These are phyloP conservation scores for Leccinum fibrillosum DNA, from an alignment of 768 basidiomycete genomes.

Conservation along the genomic window DNA sequence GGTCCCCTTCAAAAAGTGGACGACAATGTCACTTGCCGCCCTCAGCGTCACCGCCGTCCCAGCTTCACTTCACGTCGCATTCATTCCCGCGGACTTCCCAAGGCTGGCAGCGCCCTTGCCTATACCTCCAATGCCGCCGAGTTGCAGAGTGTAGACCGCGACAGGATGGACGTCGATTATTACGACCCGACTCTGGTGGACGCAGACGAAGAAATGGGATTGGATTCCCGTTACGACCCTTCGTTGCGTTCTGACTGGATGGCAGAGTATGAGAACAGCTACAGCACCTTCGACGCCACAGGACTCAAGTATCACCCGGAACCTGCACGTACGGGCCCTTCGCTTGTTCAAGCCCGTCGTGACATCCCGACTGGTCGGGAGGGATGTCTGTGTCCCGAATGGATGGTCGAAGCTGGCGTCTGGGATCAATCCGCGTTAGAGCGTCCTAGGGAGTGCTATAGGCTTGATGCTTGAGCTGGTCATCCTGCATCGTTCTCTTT, in stretches of 20 bases:
- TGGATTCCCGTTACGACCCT: constrained; percentile 6
- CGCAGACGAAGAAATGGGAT: constrained; percentile 4
- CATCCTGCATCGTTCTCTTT: background rate
- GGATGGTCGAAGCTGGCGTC: constrained; percentile 17
- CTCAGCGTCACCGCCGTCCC: background rate
- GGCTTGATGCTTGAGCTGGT: constrained; percentile 1
- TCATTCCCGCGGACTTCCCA: background rate
- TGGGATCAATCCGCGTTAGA: constrained; percentile 8
- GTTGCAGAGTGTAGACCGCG: background rate
- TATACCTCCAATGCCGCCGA: background rate
- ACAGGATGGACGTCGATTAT: background rate
- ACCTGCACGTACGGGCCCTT: background rate
- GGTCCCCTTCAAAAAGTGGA: background rate
- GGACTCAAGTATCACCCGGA: background rate
- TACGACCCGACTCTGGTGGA: background rate
- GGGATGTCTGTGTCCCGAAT: constrained; percentile 23
- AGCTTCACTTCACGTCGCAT: background rate
- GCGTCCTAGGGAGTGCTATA: background rate
- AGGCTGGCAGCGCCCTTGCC: background rate
- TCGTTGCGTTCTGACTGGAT: constrained; percentile 12
- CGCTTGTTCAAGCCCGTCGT: background rate
- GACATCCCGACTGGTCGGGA: background rate
- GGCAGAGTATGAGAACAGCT: constrained; percentile 10
- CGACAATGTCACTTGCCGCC: background rate
- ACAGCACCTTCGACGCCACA: background rate